These are phyloP conservation scores for Colletotrichum somersetense DNA, from an alignment of 2,329 filamentous ascomycete species.

Conservation along the genomic window DNA sequence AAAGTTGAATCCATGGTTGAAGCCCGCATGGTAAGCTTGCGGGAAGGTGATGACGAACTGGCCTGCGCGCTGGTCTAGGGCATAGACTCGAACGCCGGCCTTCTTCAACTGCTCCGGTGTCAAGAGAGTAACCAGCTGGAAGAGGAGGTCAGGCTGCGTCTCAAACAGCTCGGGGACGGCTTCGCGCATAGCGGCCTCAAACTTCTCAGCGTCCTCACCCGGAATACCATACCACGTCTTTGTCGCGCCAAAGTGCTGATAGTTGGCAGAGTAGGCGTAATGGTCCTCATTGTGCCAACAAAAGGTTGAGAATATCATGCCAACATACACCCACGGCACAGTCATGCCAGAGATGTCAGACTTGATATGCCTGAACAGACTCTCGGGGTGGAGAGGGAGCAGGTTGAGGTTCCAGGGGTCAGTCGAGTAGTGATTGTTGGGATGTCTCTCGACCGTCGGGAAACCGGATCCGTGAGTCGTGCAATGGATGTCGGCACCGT, in stretches of 20 bases:
- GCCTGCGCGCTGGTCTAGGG: constrained; percentile 94
- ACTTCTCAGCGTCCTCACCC: constrained; percentile 91
- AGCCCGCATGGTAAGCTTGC: constrained; percentile 96
- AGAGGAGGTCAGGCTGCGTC: constrained; percentile 94
- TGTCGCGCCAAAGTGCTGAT: constrained; percentile 97
- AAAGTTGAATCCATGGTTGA: constrained; percentile 99
- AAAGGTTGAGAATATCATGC: constrained; percentile 99
- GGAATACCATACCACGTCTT: constrained; percentile 99
- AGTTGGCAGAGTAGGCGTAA: constrained; percentile 97
- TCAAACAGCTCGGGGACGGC: constrained; percentile 97
- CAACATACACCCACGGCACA: constrained; percentile 98
- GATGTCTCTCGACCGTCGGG: constrained; percentile 92
- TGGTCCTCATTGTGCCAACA: constrained; percentile 99
- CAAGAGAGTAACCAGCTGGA: constrained; percentile 95
- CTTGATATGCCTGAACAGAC: constrained; percentile 96
- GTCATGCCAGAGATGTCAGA: constrained; percentile 99
- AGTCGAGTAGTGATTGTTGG: constrained; percentile 85
- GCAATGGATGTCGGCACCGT: constrained; percentile 97
- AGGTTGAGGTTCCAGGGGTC: constrained; percentile 98
- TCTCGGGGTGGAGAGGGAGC: constrained; percentile 89
- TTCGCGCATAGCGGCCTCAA: constrained; percentile 94
- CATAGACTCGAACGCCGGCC: constrained; percentile 92
- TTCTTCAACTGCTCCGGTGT: constrained; percentile 94
- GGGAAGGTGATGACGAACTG: constrained; percentile 98
- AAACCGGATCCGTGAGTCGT: constrained; percentile 98